Evolutionary conservation across 495 filamentous ascomycete genomes (phyloP).

Genomic region (Xylaria palmicola): DNA sequence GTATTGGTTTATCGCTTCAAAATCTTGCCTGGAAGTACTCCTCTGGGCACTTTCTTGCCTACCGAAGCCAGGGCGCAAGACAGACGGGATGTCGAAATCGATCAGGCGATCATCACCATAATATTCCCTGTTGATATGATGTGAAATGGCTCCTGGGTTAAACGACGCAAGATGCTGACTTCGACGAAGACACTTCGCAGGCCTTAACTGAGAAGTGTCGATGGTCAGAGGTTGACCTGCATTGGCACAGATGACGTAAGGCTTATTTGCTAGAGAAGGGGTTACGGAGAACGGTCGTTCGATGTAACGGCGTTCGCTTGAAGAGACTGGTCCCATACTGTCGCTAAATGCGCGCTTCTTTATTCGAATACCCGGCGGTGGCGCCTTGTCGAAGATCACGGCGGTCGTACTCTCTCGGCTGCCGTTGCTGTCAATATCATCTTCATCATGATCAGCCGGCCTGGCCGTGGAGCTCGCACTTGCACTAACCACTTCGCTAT

Average conservation of each 20-base stretch:
- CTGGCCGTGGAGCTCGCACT: background rate
- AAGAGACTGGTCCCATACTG: background rate
- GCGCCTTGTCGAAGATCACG: conserved; percentile 6
- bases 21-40: too few relatives aligned
- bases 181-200: background rate
- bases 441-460: background rate
- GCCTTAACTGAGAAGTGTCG: background rate
- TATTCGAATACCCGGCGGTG: background rate
- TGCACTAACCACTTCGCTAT: conserved; percentile 1
- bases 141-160: background rate
- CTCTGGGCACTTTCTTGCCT: background rate
- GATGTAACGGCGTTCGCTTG: background rate
- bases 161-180: background rate
- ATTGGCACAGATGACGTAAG: background rate
- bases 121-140: background rate
- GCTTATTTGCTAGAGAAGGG: background rate
- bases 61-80: background rate
- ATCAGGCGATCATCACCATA: background rate
- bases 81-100: background rate
- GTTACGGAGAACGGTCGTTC: background rate
- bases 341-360: background rate
- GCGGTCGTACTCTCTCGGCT: background rate
- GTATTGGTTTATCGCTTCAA: too few relatives aligned
- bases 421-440: background rate
- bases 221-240: background rate